A percentile compares a stretch with the other conserved stretches of the same genome.
These are phyloP conservation scores for Pleurozium schreberi DNA, from an alignment of 225 moss, liverwort and hornwort species.

Conservation along the genomic window DNA sequence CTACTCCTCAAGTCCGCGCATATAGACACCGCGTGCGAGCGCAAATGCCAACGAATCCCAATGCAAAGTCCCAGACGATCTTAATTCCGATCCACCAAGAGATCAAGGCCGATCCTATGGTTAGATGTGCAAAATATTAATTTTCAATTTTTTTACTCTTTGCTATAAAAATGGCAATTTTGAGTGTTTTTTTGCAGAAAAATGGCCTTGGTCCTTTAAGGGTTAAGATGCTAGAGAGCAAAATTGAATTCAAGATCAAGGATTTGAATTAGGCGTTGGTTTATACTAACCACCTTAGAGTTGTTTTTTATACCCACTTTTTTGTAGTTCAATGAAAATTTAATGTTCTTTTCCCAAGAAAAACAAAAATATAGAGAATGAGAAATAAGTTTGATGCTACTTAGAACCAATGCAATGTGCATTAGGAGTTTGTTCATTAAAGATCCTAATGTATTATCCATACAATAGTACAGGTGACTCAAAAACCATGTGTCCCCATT, in stretches of 20 bases:
- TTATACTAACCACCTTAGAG: not conserved
- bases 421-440: not conserved
- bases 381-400: not conserved
- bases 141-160: too few relatives aligned
- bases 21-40: too few relatives aligned
- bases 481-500: not conserved
- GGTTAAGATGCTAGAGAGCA: accelerated
- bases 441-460: not conserved
- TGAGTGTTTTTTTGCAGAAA: too few relatives aligned
- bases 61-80: not conserved
- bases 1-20: not conserved
- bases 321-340: not conserved
- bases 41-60: too few relatives aligned
- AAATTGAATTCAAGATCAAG: not conserved
- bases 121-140: too few relatives aligned
- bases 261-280: not conserved
- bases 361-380: not conserved
- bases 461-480: not conserved
- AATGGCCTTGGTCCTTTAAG: too few relatives aligned
- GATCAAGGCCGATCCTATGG: too few relatives aligned
- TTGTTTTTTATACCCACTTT: accelerated
- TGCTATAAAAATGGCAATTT: too few relatives aligned
- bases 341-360: too few relatives aligned
- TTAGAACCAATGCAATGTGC: not conserved
- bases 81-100: not conserved